Conservation (phyloP, 495 filamentous ascomycete species). For the Clavariopsis aquatica region DNA sequence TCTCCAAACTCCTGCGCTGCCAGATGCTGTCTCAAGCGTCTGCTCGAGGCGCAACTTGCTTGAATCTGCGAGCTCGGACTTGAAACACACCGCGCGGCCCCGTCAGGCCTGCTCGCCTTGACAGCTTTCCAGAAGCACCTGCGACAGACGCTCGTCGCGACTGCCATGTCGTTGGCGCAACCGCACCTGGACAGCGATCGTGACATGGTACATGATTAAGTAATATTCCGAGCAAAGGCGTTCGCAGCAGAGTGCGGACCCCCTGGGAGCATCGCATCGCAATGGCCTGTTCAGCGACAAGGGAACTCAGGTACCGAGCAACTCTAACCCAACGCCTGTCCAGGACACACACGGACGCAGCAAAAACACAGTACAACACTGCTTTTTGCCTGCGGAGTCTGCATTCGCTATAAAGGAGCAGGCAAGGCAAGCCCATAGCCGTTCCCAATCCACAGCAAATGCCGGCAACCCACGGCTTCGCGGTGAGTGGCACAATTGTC, state of each 20-base stretch:
- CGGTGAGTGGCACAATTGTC: slow-evolving; percentile 6
- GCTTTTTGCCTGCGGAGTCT: slow-evolving; percentile 9
- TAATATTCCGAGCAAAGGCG: slow-evolving; percentile 23
- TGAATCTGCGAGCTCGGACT: not conserved
- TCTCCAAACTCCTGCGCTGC: slow-evolving; percentile 3
- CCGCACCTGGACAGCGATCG: slow-evolving; percentile 25
- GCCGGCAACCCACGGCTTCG: not conserved
- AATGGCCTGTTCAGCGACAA: slow-evolving; percentile 29
- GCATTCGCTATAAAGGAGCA: not conserved
- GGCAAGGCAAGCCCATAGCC: not conserved
- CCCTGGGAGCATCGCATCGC: slow-evolving; percentile 32
- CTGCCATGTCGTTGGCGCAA: slow-evolving; percentile 19
- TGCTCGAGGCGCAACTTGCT: slow-evolving; percentile 15
- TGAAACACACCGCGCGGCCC: slow-evolving; percentile 33
- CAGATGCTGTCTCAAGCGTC: slow-evolving; percentile 6
- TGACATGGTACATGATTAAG: slow-evolving; percentile 30
- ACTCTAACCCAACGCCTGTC: slow-evolving; percentile 36
- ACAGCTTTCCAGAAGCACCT: slow-evolving; percentile 31
- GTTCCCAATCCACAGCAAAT: not conserved
- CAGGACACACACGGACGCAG: not conserved
- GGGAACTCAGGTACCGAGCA: slow-evolving; percentile 36
- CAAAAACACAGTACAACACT: slow-evolving; percentile 11
- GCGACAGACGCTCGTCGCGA: slow-evolving; percentile 23
- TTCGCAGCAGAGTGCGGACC: slow-evolving; percentile 32
- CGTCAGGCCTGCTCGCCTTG: slow-evolving; percentile 5